These are phyloP conservation scores for Urostyla sp. DNA, from an alignment of 73 alveolate species.

Conservation along the genomic window DNA sequence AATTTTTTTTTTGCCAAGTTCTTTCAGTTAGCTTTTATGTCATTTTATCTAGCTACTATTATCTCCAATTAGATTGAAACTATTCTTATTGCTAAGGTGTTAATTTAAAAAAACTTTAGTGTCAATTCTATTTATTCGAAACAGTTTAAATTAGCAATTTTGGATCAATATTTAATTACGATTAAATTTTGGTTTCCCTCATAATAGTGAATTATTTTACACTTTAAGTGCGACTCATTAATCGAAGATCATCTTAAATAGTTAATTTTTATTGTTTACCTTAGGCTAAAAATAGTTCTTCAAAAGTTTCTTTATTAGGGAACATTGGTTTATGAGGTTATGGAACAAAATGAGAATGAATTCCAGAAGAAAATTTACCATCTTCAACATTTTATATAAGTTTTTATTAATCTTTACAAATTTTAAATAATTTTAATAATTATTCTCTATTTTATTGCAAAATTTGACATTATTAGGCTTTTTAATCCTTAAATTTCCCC, in stretches of 20 bases:
- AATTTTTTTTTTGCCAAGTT: neutral
- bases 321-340: constrained; percentile 1
- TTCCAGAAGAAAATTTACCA: constrained; percentile 19
- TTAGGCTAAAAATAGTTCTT: neutral
- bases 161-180: neutral
- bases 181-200: neutral
- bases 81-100: neutral
- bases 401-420: neutral
- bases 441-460: constrained; percentile 3
- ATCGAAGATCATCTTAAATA: neutral
- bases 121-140: neutral
- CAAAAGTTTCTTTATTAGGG: constrained; percentile 11
- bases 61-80: neutral
- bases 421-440: neutral
- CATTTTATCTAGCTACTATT: neutral
- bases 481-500: neutral
- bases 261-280: constrained; percentile 1
- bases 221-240: neutral
- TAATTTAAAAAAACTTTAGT: neutral
- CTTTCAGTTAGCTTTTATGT: neutral
- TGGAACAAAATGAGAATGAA: constrained; percentile 35
- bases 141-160: neutral
- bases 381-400: constrained; percentile 12
- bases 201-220: neutral
- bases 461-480: neutral